Conservation (phyloP, 139 green algal genomes). For the Trebouxia sp. region DNA sequence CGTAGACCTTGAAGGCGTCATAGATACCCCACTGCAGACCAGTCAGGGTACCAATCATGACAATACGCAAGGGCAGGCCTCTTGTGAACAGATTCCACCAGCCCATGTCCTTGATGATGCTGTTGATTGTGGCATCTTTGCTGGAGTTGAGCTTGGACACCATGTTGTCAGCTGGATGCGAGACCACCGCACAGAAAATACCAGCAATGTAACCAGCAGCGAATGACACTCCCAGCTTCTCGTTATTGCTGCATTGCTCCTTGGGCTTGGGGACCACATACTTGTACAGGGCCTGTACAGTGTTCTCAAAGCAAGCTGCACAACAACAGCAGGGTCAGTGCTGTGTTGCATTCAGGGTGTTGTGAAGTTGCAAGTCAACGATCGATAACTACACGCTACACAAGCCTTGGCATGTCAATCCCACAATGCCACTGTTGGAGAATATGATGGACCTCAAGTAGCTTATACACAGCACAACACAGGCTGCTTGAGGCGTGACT, state of each 20-base stretch:
- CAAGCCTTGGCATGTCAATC: neutral
- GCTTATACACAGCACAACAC: neutral
- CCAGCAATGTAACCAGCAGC: slow-evolving; percentile 84
- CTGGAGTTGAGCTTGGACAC: slow-evolving; percentile 92
- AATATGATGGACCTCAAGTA: too few relatives aligned
- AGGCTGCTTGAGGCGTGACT: neutral
- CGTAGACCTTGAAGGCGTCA: slow-evolving; percentile 61
- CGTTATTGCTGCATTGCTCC: slow-evolving; percentile 83
- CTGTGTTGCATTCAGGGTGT: neutral
- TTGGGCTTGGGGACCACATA: slow-evolving; percentile 92
- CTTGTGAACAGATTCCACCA: slow-evolving; percentile 77
- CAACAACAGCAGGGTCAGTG: neutral
- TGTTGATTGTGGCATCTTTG: slow-evolving; percentile 55
- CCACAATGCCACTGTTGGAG: too few relatives aligned
- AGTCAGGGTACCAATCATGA: slow-evolving; percentile 94
- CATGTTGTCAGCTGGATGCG: slow-evolving; percentile 92
- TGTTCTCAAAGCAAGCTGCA: slow-evolving; percentile 89
- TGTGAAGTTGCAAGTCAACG: neutral
- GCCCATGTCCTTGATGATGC: slow-evolving; percentile 86
- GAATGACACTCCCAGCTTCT: slow-evolving; percentile 92
- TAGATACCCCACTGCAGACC: slow-evolving; percentile 62
- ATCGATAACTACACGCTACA: neutral
- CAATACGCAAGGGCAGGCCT: slow-evolving; percentile 85
- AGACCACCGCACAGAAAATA: slow-evolving; percentile 89
- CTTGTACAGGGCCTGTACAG: slow-evolving; percentile 87